Conservation (phyloP, 2,329 filamentous ascomycete species). For the Colletotrichum lentis region DNA sequence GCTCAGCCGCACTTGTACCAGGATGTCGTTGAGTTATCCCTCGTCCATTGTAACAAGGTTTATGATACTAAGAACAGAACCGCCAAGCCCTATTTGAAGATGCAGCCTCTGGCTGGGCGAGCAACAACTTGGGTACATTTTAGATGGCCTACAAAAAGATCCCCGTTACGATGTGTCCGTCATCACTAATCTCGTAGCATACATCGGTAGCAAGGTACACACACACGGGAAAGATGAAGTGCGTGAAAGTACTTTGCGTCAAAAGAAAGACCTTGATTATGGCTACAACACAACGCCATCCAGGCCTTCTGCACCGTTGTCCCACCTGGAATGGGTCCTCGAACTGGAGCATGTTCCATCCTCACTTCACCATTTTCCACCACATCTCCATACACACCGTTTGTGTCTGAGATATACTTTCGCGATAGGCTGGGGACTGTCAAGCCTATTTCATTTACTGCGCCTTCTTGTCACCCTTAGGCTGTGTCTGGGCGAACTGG, state of each 20-base stretch:
- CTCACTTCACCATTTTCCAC: neutral
- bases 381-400: neutral
- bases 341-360: neutral
- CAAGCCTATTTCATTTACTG: slow-evolving; percentile 47
- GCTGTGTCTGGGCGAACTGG: slow-evolving; percentile 71
- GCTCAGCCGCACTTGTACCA: too few relatives aligned
- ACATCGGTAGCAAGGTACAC: too few relatives aligned
- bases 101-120: too few relatives aligned
- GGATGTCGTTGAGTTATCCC: too few relatives aligned
- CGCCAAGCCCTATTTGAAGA: too few relatives aligned
- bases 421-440: neutral
- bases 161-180: too few relatives aligned
- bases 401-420: neutral
- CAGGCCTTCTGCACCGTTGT: slow-evolving; percentile 10
- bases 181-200: too few relatives aligned
- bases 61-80: too few relatives aligned
- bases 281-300: slow-evolving; percentile 25
- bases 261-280: slow-evolving; percentile 17
- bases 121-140: too few relatives aligned
- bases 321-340: neutral
- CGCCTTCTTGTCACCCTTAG: slow-evolving; percentile 66
- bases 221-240: too few relatives aligned
- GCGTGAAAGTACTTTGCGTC: neutral
- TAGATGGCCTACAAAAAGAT: too few relatives aligned
- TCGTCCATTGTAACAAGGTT: too few relatives aligned